These are phyloP conservation scores for Austroboletus niveus DNA, from an alignment of 1,284 basidiomycete species.

Conservation along the genomic window DNA sequence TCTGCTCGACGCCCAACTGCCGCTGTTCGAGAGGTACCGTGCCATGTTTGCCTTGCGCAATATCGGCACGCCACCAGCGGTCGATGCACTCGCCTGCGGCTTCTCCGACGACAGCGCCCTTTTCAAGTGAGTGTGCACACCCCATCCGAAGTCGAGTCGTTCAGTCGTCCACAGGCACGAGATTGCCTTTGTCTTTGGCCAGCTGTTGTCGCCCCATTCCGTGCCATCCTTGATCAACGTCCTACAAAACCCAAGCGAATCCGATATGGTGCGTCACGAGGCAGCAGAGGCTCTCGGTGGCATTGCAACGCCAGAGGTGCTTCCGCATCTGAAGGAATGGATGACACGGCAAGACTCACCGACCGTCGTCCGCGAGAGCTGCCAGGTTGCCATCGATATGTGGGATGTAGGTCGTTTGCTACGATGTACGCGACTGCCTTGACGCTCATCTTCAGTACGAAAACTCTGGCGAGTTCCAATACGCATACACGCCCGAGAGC, in stretches of 20 bases:
- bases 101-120: slow-evolving; percentile 86
- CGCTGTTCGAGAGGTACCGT: slow-evolving; percentile 93
- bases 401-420: slow-evolving; percentile 67
- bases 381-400: slow-evolving; percentile 97
- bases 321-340: slow-evolving; percentile 87
- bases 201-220: slow-evolving; percentile 87
- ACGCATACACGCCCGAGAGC: slow-evolving; percentile 54
- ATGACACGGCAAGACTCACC: slow-evolving; percentile 78
- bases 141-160: not conserved
- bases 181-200: slow-evolving; percentile 97
- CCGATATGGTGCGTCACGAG: slow-evolving; percentile 98
- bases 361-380: slow-evolving; percentile 91
- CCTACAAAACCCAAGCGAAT: slow-evolving; percentile 71
- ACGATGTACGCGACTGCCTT: not conserved
- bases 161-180: slow-evolving; percentile 69
- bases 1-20: slow-evolving; percentile 67
- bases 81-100: slow-evolving; percentile 88
- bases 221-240: slow-evolving; percentile 85
- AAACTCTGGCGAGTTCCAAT: slow-evolving; percentile 89
- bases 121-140: slow-evolving; percentile 69
- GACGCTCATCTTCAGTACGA: slow-evolving; percentile 61
- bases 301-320: slow-evolving; percentile 89
- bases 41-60: slow-evolving; percentile 98
- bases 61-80: slow-evolving; percentile 77
- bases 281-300: slow-evolving; percentile 98